These are phyloP conservation scores for Rhododendron henanense DNA, from an alignment of 148 eudicot species.

Conservation along the genomic window DNA sequence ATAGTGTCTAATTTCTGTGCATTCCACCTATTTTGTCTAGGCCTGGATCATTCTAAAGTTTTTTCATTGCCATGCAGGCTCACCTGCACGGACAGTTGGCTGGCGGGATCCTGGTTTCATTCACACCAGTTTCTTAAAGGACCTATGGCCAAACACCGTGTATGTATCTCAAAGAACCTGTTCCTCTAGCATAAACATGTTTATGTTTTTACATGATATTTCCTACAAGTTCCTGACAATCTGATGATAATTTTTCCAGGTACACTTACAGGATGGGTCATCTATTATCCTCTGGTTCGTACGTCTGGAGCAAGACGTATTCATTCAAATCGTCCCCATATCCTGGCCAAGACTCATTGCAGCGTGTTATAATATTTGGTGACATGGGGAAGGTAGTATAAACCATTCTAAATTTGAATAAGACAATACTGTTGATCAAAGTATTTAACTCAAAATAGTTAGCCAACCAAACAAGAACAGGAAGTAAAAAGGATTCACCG, in stretches of 20 bases:
- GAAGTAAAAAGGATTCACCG: not conserved
- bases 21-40: not conserved
- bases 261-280: slow-evolving; percentile 80
- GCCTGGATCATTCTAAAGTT: not conserved
- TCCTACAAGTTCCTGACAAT: not conserved
- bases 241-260: slow-evolving; percentile 30
- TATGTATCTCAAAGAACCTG: slow-evolving; percentile 22
- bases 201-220: too few species aligned
- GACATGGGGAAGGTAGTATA: slow-evolving; percentile 89
- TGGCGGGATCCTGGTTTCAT: slow-evolving; percentile 98
- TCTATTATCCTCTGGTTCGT: slow-evolving; percentile 49
- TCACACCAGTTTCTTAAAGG: slow-evolving; percentile 87
- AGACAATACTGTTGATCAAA: not conserved
- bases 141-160: slow-evolving; percentile 74
- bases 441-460: not conserved
- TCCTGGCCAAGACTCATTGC: slow-evolving; percentile 84
- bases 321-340: slow-evolving; percentile 74
- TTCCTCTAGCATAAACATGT: not conserved
- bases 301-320: slow-evolving; percentile 68
- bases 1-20: not conserved
- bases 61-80: slow-evolving; percentile 38
- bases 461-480: not conserved
- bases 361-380: slow-evolving; percentile 76
- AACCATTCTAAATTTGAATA: not conserved
- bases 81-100: slow-evolving; percentile 93